Base-by-base conservation (phyloP, 495 filamentous ascomycete species). In the Polyplosphaeria fusca region DNA sequence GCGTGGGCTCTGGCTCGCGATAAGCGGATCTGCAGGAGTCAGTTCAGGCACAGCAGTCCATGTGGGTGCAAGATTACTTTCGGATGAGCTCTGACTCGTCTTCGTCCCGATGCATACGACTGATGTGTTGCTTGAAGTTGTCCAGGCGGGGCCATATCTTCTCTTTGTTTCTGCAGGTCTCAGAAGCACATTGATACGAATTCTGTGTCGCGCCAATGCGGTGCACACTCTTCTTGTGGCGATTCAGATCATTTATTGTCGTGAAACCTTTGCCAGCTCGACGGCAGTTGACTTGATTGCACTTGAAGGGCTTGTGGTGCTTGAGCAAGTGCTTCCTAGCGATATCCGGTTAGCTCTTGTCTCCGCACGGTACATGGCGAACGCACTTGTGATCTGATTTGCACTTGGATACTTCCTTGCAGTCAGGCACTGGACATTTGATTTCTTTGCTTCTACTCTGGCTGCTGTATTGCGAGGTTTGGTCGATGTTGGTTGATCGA, bases 121-220 rank as follows among this genome's bases (percentile, higher is more conserved):
- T 79, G 40, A 95, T 76, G 63, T 98, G 93, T 52, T 87, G 84
- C 65, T 83, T 84, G 71, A 96, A 98, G 61, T 98, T 98, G 69
- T 98, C 93, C 47, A 86, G 70, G 5, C 93, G 82, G 9, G 88
- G 91, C 88, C 92, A 96, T 39, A 78, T 74, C 72, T 96, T 96
- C 16, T 78, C 73, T 48, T 81, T 84, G 19, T 78, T 82, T 24
- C 75, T 76, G 62, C 91, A 95, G 46, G 73, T 67, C 41, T 71
- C 77, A 4, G 86, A 76, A 51, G 75, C 73, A 65, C 91, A 96
- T 58, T 79, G 78, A 58, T 82, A 96, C 16, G 77, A 79, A 61
- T 83, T 81, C 27, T 77, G 78, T 39, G 72, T 70, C 9, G 70
- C 74, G 13, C 78, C 61, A 37, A 68, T 55, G 3, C 53, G 52